Evolutionary conservation across 2,329 filamentous ascomycete genomes (phyloP), one percentile per base, ranked within the genome.

Genomic region (Monosporascus sp.): DNA sequence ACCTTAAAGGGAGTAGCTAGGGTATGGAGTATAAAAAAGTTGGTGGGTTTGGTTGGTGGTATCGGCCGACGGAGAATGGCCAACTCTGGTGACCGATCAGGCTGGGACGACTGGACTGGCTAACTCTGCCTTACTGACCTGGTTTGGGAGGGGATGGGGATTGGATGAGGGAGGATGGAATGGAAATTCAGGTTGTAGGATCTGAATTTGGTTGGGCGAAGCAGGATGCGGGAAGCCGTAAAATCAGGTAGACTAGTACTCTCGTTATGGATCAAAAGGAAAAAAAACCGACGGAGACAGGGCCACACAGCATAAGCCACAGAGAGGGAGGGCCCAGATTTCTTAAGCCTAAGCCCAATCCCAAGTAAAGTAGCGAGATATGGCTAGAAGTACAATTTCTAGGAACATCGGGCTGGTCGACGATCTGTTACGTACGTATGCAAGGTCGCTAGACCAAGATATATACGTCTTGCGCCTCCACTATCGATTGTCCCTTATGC

Each of bases 81-180:
- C 39, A 39, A 39, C 47, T 38, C 47, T 52, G 47, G 54, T 51
- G 56, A 48, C 50, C 27, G 51, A 46, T 51, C 17, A 54, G 54
- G 51, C 53, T 37, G 42, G 41, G 41, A 53, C 48, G 62, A 60
- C 60, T 63, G 62, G 63, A 60, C 57, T 62, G 59, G 41, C 51
- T 49, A 47, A 46, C 14, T 46, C 45, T 45, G 39, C 25, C 22
- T 25, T n/a, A 44, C 38, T 24, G n/a, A 14, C 20, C 47, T 52
- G 60, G 59, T 56, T 20, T 41, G 38, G 42, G 11, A n/a, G 3
- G 22, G 22, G 24, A 27, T 45, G 20, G 42, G 42, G 42, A 46
- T 46, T 46, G 42, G 42, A 46, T 46, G 42, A 41, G 42, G 25
- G 42, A 27, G 42, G n/a, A 25, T 25, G 42, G 42, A 25, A 46